Base-by-base conservation (phyloP, 2,329 filamentous ascomycete species). In the Penicillium olsonii region DNA sequence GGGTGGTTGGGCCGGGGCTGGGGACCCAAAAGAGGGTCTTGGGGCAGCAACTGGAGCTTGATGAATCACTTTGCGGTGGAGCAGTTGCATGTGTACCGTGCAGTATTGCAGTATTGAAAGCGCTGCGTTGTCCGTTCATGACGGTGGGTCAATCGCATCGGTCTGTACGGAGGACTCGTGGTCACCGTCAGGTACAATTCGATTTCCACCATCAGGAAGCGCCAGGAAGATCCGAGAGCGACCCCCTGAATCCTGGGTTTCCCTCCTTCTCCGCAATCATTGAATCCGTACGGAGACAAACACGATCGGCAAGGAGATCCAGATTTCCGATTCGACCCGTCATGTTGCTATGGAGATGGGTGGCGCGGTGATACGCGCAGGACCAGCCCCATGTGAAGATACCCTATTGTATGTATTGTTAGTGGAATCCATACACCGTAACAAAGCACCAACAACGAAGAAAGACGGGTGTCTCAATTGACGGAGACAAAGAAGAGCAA, bases 301-400 rank as follows among this genome's bases (percentile, higher is more conserved):
- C 22, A 40, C 43, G 47, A 50, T 50, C 47, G 47, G 35, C 47
- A 50, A 45, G 37, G 29, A 33, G 47, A 45, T 29, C 54, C 42
- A 44, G 48, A 52, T 55, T 40, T 55, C 54, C 54, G 54, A 56
- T 55, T 55, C 49, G 52, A 47, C 54, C 54, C 54, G 48, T 43
- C 29, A 39, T 37, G 54, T 56, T 56, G 54, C 52, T 35, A 55
- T 55, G 45, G 52, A 12, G 44, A 56, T 48, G 1, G 14, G 33
- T 42, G 44, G 40, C 35, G 40, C 29, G 33, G 12, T 41, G 47
- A 44, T 54, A 48, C 45, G 41, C 33, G 45, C 45, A 42, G 50
- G 45, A 44, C 43, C 37, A 31, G 47, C 42, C 26, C 52, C 54
- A 55, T 56, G 54, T 55, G 52, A 55, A 52, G 22, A 39, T 39